phyloP scores from a whole-genome alignment of 2,329 filamentous ascomycete genomes.

The Xylaria sp. region DNA sequence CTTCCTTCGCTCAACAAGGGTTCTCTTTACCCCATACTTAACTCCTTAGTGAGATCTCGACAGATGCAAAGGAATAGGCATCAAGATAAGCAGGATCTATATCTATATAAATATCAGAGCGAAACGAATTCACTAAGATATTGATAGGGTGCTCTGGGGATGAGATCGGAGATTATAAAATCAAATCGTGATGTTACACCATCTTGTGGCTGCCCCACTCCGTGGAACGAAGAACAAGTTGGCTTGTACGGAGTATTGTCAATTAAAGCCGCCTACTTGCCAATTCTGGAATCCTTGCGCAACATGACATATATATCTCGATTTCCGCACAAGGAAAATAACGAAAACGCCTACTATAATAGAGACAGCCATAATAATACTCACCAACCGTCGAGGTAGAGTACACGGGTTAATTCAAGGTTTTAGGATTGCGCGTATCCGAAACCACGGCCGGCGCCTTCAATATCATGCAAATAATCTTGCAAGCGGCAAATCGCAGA shows the following conservation, averaged over 20 bases:
- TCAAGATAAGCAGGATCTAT: neutral
- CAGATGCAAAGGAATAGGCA: neutral
- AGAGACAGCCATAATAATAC: neutral
- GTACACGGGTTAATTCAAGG: too few relatives aligned
- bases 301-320: neutral
- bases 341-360: neutral
- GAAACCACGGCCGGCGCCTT: too few relatives aligned
- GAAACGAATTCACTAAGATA: neutral
- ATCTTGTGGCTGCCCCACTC: neutral
- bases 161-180: neutral
- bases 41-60: neutral
- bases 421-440: too few relatives aligned
- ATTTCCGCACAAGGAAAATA: neutral
- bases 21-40: neutral
- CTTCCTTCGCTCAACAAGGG: neutral
- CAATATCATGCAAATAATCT: too few relatives aligned
- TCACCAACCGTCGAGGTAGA: neutral
- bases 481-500: too few relatives aligned
- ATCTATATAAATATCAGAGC: neutral
- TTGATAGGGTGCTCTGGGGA: neutral
- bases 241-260: neutral
- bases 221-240: neutral
- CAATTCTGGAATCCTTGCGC: neutral
- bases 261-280: neutral
- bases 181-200: neutral